A percentile compares a stretch with the other conserved stretches of the same genome.
Evolutionary conservation across 495 filamentous ascomycete species (phyloP).

Genomic region (Xeromyces bisporus): DNA sequence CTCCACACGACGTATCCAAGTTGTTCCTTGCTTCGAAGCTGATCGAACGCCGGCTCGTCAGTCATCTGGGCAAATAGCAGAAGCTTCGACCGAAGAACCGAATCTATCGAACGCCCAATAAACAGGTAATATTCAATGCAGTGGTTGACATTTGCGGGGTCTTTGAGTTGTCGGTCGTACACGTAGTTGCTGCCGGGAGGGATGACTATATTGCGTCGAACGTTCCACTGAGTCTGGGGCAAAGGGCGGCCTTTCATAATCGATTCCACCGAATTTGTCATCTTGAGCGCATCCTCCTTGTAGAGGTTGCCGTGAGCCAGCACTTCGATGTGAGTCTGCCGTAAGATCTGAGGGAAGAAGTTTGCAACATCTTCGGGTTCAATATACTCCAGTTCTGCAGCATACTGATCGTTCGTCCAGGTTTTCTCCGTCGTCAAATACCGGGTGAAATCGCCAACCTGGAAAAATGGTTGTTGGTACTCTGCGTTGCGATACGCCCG

Average conservation of each 20-base stretch:
- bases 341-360: slow-evolving; percentile 68
- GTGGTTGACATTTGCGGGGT: slow-evolving; percentile 88
- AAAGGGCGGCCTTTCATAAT: slow-evolving; percentile 61
- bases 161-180: slow-evolving; percentile 63
- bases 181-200: slow-evolving; percentile 67
- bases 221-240: slow-evolving; percentile 63
- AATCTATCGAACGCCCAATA: slow-evolving; percentile 55
- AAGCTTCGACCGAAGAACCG: slow-evolving; percentile 51
- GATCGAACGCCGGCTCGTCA: slow-evolving; percentile 86
- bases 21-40: slow-evolving; percentile 91
- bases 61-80: slow-evolving; percentile 80
- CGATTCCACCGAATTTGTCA: slow-evolving; percentile 66
- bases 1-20: slow-evolving; percentile 94
- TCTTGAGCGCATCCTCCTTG: slow-evolving; percentile 82
- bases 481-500: slow-evolving; percentile 72
- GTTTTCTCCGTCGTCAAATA: slow-evolving; percentile 64
- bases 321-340: slow-evolving; percentile 74
- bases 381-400: slow-evolving; percentile 57
- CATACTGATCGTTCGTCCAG: slow-evolving; percentile 67
- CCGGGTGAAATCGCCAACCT: slow-evolving; percentile 68
- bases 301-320: slow-evolving; percentile 86
- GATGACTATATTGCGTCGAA: slow-evolving; percentile 59
- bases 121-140: slow-evolving; percentile 86
- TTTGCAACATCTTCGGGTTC: slow-evolving; percentile 53
- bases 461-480: slow-evolving; percentile 72